These are phyloP conservation scores for Meripilus lineatus DNA, from an alignment of 1,284 basidiomycete genomes.

Conservation along the genomic window DNA sequence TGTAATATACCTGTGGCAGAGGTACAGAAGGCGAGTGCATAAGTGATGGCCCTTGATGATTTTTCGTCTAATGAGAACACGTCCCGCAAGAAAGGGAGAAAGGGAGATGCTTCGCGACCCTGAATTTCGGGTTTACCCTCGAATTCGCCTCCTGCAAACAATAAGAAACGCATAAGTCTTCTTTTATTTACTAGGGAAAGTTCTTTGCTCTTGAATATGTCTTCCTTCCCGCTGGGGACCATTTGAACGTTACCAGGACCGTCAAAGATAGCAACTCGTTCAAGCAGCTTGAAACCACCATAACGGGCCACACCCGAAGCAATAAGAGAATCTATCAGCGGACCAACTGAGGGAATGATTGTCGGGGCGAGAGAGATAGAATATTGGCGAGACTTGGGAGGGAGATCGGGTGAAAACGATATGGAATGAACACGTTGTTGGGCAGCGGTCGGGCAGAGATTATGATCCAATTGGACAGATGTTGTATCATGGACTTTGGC, in stretches of 20 bases:
- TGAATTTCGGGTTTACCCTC: slow-evolving; percentile 57
- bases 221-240: slow-evolving; percentile 91
- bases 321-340: slow-evolving; percentile 78
- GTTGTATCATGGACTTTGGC: slow-evolving; percentile 28
- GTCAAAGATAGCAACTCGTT: slow-evolving; percentile 63
- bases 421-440: slow-evolving; percentile 36
- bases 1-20: slow-evolving; percentile 37
- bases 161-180: slow-evolving; percentile 88
- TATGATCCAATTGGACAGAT: slow-evolving; percentile 15
- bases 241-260: slow-evolving; percentile 41
- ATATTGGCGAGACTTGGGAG: slow-evolving; percentile 70
- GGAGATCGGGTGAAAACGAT: slow-evolving; percentile 36
- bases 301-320: slow-evolving; percentile 87
- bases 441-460: slow-evolving; percentile 13
- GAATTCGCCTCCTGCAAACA: slow-evolving; percentile 75
- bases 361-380: slow-evolving; percentile 82
- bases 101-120: slow-evolving; percentile 51
- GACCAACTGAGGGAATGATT: slow-evolving; percentile 77
- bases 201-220: slow-evolving; percentile 84
- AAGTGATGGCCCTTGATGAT: slow-evolving; percentile 58
- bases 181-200: slow-evolving; percentile 85
- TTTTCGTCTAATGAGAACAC: slow-evolving; percentile 60
- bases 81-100: slow-evolving; percentile 57
- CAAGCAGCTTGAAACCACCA: slow-evolving; percentile 86
- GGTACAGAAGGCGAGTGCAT: slow-evolving; percentile 68